Evolutionary conservation across 768 basidiomycete species (phyloP), one percentile per base, ranked within the genome.

Genomic region (Leccinum barrowsii): DNA sequence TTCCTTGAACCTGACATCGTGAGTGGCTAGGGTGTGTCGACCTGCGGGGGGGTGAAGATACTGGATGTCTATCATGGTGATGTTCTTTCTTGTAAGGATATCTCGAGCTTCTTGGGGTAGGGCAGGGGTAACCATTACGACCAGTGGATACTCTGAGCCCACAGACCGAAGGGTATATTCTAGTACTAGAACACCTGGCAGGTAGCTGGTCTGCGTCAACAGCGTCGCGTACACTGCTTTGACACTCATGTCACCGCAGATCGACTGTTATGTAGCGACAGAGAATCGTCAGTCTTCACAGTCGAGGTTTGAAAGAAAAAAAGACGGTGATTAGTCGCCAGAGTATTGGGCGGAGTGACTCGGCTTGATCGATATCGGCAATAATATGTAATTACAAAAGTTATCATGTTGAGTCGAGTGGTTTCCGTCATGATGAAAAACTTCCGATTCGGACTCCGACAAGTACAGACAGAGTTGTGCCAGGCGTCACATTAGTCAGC

Each of bases 201-300:
- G 73, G 68, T 88, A 87, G 49, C 70, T 73, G 15, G 74, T 71
- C 61, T 83, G 85, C 35, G 94, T 94, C 65, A 95, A 77, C 55
- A 96, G 76, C 15, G 92, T 92, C 28, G 82, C 85, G 77, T 85
- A 97, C 13, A 87, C 90, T 54, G 74, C 78, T 44, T 76, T 78
- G 56, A 61, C 59, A 34, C 56, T 60, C 79, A 78, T 78, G 17
- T 64, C 50, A n/a, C 40, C 1, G 40, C 40, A 40, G 40, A n/a
- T n/a, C n/a, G 8, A 40, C 40, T 40, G 40, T 40, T 40, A 13
- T 40, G 8, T 10, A 40, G 40, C n/a, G 7, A 17, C n/a, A n/a
- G n/a, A n/a, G 8, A 40, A n/a, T 40, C 40, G 40, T n/a, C n/a
- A 40, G 40, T n/a, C 40, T 40, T 40, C 40, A 40, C 40, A n/a